Base-by-base conservation (phyloP, 1,139 yeast species). In the Kluyveromyces sp. region DNA sequence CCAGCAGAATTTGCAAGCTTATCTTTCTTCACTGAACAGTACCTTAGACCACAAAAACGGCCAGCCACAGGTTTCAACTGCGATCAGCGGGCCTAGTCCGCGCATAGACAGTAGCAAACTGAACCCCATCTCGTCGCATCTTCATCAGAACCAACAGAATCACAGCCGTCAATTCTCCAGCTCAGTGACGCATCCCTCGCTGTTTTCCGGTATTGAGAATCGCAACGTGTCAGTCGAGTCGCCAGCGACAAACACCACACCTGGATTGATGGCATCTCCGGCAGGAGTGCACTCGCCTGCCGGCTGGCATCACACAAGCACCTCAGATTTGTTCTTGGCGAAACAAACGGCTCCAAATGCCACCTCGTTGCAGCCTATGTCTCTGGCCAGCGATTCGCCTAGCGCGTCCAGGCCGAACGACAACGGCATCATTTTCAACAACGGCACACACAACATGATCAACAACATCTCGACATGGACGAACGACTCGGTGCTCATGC, bases 391-490 rank as follows among this genome's bases (percentile, higher is more conserved):
- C 20, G 36, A 20, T 15, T 11, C 32, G 3, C 22, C 26, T 9
- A 22, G 26, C 26, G 26, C 36, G 7, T 33, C 43, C n/a, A 30
- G 35, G 11, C 41, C 36, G 4, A 38, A 31, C 20, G 41, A 38
- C 15, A 53, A 52, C 32, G 56, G 52, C 22, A 49, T 60, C 11
- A 38, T 75, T 8, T 70, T 68, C 57, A 75, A 67, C 53, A 78
- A 70, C 39, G 71, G 76, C 48, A 75, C 77, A 20, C 77, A 75
- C 41, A 74, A 72, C 38, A 77, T 78, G 83, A 78, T 78, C 49
- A 77, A 70, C 54, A 77, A 77, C 52, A 78, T 78, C 43, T 75
- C 81, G 0, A 71, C 73, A 0, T 77, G 83, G 82, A 76, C 81
- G 1, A 55, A 52, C 36, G 57, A 59, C 41, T 56, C 61, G 2